Base-by-base conservation (phyloP, 2,329 filamentous ascomycete genomes). In the Dactylonectria macrodidyma region DNA sequence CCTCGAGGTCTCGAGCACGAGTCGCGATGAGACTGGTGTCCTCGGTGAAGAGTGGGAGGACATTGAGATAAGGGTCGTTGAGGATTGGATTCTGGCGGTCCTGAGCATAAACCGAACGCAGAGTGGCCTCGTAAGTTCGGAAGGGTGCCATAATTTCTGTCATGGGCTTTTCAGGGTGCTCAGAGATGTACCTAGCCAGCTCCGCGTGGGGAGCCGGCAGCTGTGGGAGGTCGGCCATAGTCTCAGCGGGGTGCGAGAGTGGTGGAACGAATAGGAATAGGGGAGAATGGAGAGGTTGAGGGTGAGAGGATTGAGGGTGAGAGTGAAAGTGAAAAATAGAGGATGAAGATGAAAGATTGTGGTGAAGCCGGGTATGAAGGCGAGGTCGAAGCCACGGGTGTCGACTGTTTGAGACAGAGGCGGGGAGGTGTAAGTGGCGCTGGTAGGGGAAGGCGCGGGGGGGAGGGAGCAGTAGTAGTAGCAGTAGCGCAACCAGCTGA, bases 41-140 rank as follows among this genome's bases (percentile, higher is more conserved):
- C 16, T 86, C 80, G 59, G 84, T 85, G 78, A 93, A 94, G 34
- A 94, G 81, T 1, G 92, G 91, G 8, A 93, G 81, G 26, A 92
- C 82, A 72, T 93, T 93, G 76, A 92, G 80, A 65, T 86, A 79
- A 7, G 84, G 84, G 70, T 92, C 86, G 38, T 87, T 78, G 19
- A 92, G 82, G 22, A 84, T 81, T 7, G 88, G 84, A 69, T 92
- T 89, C 59, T 83, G 79, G 6, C 90, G 89, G 56, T 92, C 85
- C 75, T 94, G 92, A 44, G 92, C 92, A 74, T 90, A 94, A 19
- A 92, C 75, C 69, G 91, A 86, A 51, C 92, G 89, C 59, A 94
- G 83, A 67, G 88, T 85, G 54, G 88, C 85, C 78, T 95, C 92
- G 72, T 91, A 93, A 61, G 87, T 80, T 76, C 91, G 89, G 80